These are phyloP conservation scores for Pisolithus thermaeus DNA, from an alignment of 1,284 basidiomycete species.

Conservation along the genomic window DNA sequence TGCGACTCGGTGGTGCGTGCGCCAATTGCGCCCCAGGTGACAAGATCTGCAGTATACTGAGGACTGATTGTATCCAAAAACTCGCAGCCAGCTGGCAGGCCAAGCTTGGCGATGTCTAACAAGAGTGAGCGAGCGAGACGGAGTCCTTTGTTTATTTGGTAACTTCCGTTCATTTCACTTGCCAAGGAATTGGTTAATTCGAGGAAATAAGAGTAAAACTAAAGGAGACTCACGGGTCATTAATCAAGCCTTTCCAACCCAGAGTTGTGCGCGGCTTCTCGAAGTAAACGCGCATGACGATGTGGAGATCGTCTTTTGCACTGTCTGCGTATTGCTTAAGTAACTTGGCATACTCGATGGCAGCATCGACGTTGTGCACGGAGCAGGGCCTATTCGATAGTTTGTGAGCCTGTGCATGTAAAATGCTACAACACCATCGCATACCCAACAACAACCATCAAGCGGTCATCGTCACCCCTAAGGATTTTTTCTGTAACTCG, in stretches of 20 bases:
- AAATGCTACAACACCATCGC: conserved; percentile 1
- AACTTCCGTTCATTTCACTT: conserved; percentile 71
- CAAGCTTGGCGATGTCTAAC: conserved; percentile 81
- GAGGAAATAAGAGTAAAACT: not conserved
- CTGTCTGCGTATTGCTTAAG: conserved; percentile 78
- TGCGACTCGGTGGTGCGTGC: conserved; percentile 96
- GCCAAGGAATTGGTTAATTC: not conserved
- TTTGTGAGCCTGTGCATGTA: conserved; percentile 8
- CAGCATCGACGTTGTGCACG: conserved; percentile 83
- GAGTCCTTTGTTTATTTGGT: conserved; percentile 95
- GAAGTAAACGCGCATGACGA: conserved; percentile 97
- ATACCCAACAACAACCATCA: conserved; percentile 81
- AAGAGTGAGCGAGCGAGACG: conserved; percentile 87
- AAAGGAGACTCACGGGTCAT: conserved; percentile 55
- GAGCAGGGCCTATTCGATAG: conserved; percentile 72
- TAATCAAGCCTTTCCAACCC: conserved; percentile 99
- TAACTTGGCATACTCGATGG: conserved; percentile 77
- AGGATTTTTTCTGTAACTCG: conserved; percentile 74
- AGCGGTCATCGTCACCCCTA: conserved; percentile 80
- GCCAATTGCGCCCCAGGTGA: conserved; percentile 97
- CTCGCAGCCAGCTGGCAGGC: conserved; percentile 84
- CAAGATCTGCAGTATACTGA: conserved; percentile 94
- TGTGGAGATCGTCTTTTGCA: conserved; percentile 83
- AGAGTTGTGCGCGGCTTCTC: conserved; percentile 96
- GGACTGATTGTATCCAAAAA: conserved; percentile 86